Percentiles rank a stretch among this genome's conserved stretches.
These are phyloP conservation scores for Candida insectorum DNA, from an alignment of 805 yeast genomes.

Conservation along the genomic window DNA sequence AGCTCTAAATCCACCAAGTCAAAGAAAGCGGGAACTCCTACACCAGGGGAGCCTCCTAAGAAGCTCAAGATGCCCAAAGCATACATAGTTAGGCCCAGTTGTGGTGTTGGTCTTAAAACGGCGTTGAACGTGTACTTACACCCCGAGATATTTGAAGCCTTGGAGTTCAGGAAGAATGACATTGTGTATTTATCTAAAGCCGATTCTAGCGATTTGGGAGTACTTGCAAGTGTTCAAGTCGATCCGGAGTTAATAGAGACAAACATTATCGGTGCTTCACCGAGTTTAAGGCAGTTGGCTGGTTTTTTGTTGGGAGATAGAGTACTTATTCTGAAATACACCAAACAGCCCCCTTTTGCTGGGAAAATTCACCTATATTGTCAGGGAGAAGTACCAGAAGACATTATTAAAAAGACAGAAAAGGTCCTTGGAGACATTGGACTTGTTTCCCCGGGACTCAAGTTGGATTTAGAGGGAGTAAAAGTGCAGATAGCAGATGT, in stretches of 20 bases:
- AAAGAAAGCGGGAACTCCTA: slow-evolving; percentile 1
- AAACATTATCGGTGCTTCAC: slow-evolving; percentile 27
- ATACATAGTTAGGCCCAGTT: slow-evolving; percentile 38
- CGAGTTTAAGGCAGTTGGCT: slow-evolving; percentile 25
- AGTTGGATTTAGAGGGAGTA: slow-evolving; percentile 2
- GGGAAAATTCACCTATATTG: slow-evolving; percentile 4
- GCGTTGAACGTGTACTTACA: slow-evolving; percentile 38
- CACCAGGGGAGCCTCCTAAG: slow-evolving; percentile 15
- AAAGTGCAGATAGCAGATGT: slow-evolving; percentile 22
- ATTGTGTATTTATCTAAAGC: slow-evolving; percentile 41
- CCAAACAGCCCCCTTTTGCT: slow-evolving; percentile 46
- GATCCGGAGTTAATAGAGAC: slow-evolving; percentile 27
- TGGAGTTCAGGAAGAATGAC: slow-evolving; percentile 45
- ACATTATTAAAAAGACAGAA: slow-evolving; percentile 23
- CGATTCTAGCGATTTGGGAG: slow-evolving; percentile 44
- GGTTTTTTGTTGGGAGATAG: slow-evolving; percentile 49
- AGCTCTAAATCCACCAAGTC: slow-evolving; percentile 9
- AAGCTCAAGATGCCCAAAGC: slow-evolving; percentile 38
- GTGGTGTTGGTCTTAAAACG: slow-evolving; percentile 18
- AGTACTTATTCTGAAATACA: slow-evolving; percentile 42
- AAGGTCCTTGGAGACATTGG: slow-evolving; percentile 54
- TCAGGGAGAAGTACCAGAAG: neutral
- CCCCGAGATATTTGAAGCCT: slow-evolving; percentile 42
- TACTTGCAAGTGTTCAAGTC: slow-evolving; percentile 39
- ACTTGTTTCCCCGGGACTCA: slow-evolving; percentile 56